phyloP scores from a whole-genome alignment of 768 basidiomycete genomes.

The Leccinellum albellum region DNA sequence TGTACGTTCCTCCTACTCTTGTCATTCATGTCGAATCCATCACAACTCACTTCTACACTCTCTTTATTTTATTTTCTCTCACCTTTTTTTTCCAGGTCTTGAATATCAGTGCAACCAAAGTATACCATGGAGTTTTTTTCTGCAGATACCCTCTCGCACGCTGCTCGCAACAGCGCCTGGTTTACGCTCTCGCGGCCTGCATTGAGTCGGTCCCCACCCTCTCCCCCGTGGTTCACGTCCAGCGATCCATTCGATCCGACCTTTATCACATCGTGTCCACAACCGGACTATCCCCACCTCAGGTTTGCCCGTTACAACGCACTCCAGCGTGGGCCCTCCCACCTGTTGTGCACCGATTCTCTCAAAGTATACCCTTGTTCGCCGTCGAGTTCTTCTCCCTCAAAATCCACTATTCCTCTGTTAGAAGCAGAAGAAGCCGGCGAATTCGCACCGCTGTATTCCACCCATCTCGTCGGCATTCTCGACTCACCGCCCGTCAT shows the following conservation, averaged over 20 bases:
- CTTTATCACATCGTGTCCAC: constrained; percentile 19
- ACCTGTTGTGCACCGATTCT: constrained; percentile 19
- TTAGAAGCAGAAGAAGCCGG: constrained; percentile 22
- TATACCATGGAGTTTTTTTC: constrained; percentile 32
- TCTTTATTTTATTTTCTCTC: neutral
- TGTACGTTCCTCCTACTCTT: constrained; percentile 6
- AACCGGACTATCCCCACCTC: constrained; percentile 12
- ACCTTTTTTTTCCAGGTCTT: constrained; percentile 24
- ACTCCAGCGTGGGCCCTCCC: constrained; percentile 6
- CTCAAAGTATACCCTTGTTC: constrained; percentile 27
- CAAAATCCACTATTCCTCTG: constrained; percentile 22
- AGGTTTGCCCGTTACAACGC: constrained; percentile 16
- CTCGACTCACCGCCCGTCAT: constrained; percentile 35
- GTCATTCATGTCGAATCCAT: neutral
- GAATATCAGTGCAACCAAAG: constrained; percentile 30
- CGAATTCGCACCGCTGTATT: constrained; percentile 19
- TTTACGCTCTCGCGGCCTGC: constrained; percentile 11
- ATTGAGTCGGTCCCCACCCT: constrained; percentile 14
- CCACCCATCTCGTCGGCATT: constrained; percentile 28
- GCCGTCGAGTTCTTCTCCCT: constrained; percentile 24
- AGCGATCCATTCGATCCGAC: constrained; percentile 22
- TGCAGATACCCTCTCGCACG: constrained; percentile 26
- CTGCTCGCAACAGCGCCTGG: constrained; percentile 12
- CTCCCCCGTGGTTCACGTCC: constrained; percentile 15
- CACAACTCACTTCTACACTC: neutral